These are phyloP conservation scores for Lagerstroemia speciosa DNA, from an alignment of 345 rosid genomes.

Conservation along the genomic window DNA sequence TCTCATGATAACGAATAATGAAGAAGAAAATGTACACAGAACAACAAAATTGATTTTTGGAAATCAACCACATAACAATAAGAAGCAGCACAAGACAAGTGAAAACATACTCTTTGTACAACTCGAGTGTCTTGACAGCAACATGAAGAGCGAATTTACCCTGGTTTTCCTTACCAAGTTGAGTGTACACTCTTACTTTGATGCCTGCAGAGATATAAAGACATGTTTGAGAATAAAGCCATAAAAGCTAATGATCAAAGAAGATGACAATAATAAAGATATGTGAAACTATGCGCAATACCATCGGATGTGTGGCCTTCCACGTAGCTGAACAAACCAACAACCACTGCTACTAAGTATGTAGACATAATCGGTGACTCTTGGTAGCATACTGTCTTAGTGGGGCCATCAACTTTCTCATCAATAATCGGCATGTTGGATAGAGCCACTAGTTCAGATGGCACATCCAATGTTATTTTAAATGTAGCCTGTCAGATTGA, in stretches of 20 bases:
- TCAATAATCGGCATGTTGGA: conserved; percentile 79
- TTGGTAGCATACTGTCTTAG: conserved; percentile 60
- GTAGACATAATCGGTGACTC: conserved; percentile 96
- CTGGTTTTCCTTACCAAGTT: conserved; percentile 79
- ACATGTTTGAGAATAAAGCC: conserved; percentile 4
- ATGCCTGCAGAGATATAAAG: conserved; percentile 37
- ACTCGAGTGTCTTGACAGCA: conserved; percentile 79
- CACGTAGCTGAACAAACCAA: conserved; percentile 81
- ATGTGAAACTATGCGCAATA: conserved; percentile 11
- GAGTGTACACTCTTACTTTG: conserved; percentile 85
- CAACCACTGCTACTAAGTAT: conserved; percentile 83
- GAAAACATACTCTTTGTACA: conserved; percentile 66
- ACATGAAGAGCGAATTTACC: conserved; percentile 91
- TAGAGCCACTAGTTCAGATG: conserved; percentile 71
- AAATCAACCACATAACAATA: background rate
- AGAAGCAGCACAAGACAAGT: conserved; percentile 4
- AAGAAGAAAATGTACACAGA: background rate
- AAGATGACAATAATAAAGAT: background rate
- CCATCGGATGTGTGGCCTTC: conserved; percentile 93
- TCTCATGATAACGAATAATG: background rate
- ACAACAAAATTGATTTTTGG: background rate
- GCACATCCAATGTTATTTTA: conserved; percentile 84
- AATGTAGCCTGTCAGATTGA: conserved; percentile 62
- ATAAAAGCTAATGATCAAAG: background rate
- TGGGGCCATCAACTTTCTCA: conserved; percentile 59